A percentile compares a stretch with the other conserved stretches of the same genome.
Evolutionary conservation across 345 rosid species (phyloP).

Genomic region (Arabidopsis thaliana): DNA sequence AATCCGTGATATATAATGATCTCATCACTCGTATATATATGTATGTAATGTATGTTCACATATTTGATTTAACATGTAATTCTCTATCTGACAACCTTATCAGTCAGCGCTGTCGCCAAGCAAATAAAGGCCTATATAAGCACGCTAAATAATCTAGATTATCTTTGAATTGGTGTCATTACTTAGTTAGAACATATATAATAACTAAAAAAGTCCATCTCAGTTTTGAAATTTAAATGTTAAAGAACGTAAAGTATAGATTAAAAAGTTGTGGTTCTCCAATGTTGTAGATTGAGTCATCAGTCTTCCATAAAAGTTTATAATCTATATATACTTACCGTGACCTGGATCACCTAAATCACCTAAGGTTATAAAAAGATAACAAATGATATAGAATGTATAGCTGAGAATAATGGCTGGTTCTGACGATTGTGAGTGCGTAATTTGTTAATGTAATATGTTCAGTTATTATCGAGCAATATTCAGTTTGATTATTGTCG

Average conservation of each 20-base stretch:
- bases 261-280: background rate
- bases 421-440: background rate
- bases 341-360: background rate
- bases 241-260: background rate
- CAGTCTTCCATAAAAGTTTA: background rate
- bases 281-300: background rate
- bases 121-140: background rate
- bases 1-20: background rate
- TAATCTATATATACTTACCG: background rate
- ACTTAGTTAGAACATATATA: background rate
- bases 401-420: background rate
- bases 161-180: constrained; percentile 1
- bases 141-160: constrained; percentile 25
- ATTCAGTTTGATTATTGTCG: background rate
- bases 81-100: background rate
- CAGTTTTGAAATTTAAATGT: constrained; percentile 8
- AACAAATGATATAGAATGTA: background rate
- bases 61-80: background rate
- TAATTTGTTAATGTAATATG: background rate
- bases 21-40: background rate
- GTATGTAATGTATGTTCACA: constrained; percentile 13
- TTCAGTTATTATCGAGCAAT: background rate
- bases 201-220: too few relatives aligned
- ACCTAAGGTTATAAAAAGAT: too few relatives aligned
- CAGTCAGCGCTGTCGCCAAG: constrained; percentile 8